Conservation (phyloP, 805 yeast species). For the Ogataea minuta region DNA sequence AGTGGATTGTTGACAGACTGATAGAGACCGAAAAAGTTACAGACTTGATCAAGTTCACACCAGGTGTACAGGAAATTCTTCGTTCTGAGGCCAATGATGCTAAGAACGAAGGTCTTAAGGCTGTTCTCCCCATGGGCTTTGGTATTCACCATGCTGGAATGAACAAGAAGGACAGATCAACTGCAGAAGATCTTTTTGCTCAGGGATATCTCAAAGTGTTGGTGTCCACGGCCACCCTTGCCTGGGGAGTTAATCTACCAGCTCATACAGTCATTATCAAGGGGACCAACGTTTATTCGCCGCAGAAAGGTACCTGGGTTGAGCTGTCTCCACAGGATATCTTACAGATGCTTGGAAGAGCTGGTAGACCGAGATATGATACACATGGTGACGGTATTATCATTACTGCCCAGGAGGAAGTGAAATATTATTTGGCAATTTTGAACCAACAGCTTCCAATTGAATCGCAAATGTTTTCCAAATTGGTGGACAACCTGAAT, state of each 20-base stretch:
- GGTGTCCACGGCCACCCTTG: constrained; percentile 89
- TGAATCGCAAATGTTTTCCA: constrained; percentile 78
- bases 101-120: constrained; percentile 52
- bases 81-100: constrained; percentile 59
- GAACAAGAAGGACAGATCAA: constrained; percentile 64
- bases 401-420: constrained; percentile 80
- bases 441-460: constrained; percentile 89
- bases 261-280: constrained; percentile 92
- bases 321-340: constrained; percentile 94
- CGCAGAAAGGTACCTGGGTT: constrained; percentile 85
- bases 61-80: constrained; percentile 63
- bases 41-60: constrained; percentile 42
- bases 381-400: constrained; percentile 91
- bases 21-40: constrained; percentile 51
- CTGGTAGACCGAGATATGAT: constrained; percentile 95
- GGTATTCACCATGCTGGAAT: constrained; percentile 95
- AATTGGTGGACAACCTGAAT: constrained; percentile 70
- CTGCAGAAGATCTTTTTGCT: constrained; percentile 83
- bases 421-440: constrained; percentile 87
- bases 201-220: constrained; percentile 81
- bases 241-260: constrained; percentile 97
- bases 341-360: constrained; percentile 96
- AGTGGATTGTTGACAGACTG: constrained; percentile 62
- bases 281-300: constrained; percentile 92
- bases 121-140: constrained; percentile 66